Base-by-base conservation (phyloP, 768 basidiomycete genomes). In the Mycena galopus region DNA sequence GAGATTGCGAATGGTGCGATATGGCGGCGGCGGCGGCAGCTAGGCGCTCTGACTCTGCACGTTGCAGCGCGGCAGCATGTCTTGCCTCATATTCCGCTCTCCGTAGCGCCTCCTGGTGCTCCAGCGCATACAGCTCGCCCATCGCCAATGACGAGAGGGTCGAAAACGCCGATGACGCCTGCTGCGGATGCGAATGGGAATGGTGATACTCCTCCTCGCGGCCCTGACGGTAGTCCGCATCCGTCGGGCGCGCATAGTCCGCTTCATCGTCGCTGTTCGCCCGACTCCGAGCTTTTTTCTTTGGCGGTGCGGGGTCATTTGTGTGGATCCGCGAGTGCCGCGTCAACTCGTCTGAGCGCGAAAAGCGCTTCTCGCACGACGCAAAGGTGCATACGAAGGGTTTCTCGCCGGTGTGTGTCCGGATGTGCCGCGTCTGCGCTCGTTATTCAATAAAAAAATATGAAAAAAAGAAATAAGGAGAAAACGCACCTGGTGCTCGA, bases 391-490 rank as follows among this genome's bases (percentile, higher is more conserved):
- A 99, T 25, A 90, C 88, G 78, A 98, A 98, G 3, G 97, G 97
- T 77, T 98, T 98, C 84, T 99, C 97, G 78, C 97, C 97, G 0
- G 97, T 99, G 82, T 99, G 97, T 0, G 97, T 99, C 71, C 97
- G 93, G 65, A 98, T 98, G 79, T 99, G 97, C 73, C 97, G 93
- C 23, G 97, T 99, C 95, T 99, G 81, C 37, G 25, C 73, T 51
- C 30, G 30, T 57, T 23, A n/a, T 21, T 5, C 19, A 59, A 56
- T 47, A 55, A 74, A 37, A 25, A 65, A 57, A 0, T 21, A 30
- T 72, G 61, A 6, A 14, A 63, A 55, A 60, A 65, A 74, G 39
- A 27, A 64, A 58, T 47, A 42, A 14, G 32, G 17, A 35, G 21
- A 50, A 23, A 25, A 77, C 82, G 42, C 76, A 94, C 96, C 90